phyloP scores from a whole-genome alignment of 1,284 basidiomycete genomes.

The Austroboletus novae-zelandiae region DNA sequence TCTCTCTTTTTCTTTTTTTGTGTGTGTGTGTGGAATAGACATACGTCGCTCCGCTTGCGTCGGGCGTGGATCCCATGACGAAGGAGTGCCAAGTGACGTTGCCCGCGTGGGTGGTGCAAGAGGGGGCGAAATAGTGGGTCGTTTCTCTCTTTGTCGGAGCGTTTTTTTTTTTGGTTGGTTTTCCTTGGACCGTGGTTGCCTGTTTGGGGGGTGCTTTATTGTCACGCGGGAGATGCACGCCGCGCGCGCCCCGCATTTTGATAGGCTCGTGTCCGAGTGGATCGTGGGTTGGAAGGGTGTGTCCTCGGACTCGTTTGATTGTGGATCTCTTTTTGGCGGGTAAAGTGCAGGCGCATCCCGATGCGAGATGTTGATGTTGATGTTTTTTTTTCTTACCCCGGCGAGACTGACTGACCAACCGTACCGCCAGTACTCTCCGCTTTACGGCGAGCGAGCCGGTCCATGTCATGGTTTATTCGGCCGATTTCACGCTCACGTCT shows the following conservation, averaged over 20 bases:
- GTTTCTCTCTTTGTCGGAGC: neutral
- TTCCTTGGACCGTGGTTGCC: no score
- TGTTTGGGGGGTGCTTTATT: neutral
- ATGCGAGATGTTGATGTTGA: neutral
- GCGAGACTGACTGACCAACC: neutral
- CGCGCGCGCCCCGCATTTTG: neutral
- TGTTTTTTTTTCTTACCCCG: neutral
- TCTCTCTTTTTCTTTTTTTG: no score
- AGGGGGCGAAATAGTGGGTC: conserved; percentile 22
- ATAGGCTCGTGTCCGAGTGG: conserved; percentile 4
- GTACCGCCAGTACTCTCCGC: conserved; percentile 28
- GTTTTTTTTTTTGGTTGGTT: neutral
- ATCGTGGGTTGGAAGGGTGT: conserved; percentile 8
- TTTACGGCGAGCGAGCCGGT: conserved; percentile 29
- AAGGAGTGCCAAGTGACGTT: conserved; percentile 26
- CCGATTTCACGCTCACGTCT: conserved; percentile 35
- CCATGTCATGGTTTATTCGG: conserved; percentile 33
- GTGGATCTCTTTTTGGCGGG: neutral
- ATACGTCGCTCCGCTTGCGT: conserved; percentile 34
- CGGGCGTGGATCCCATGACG: conserved; percentile 33
- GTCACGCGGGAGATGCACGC: conserved; percentile 3
- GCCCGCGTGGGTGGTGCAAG: conserved; percentile 17
- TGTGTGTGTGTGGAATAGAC: conserved; percentile 23
- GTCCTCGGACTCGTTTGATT: conserved; percentile 8
- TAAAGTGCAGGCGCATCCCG: no score